Conservation (phyloP, 2,329 filamentous ascomycete species). For the Parasarocladium wereldwijsianum region DNA sequence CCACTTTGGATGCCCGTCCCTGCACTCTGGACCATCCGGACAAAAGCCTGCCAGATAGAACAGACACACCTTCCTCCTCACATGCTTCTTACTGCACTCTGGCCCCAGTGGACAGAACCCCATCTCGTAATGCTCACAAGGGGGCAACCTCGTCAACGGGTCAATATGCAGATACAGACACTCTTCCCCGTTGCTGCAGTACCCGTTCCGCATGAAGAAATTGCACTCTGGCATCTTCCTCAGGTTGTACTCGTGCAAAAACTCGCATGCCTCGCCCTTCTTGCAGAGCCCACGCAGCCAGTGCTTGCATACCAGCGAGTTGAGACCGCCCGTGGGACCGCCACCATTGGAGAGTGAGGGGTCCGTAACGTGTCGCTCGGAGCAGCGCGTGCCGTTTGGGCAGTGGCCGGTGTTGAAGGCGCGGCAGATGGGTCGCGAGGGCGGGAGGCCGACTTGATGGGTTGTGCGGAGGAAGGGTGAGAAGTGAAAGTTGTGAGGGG, state of each 20-base stretch:
- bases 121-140: slow-evolving; percentile 83
- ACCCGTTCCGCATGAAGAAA: slow-evolving; percentile 84
- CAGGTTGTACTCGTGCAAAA: slow-evolving; percentile 96
- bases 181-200: slow-evolving; percentile 93
- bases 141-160: slow-evolving; percentile 61
- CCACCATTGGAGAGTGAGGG: slow-evolving; percentile 17
- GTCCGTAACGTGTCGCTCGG: slow-evolving; percentile 56
- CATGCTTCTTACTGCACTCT: slow-evolving; percentile 75
- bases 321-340: slow-evolving; percentile 40
- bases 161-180: slow-evolving; percentile 88
- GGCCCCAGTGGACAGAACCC: slow-evolving; percentile 91
- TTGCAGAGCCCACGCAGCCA: slow-evolving; percentile 96
- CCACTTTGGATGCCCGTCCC: slow-evolving; percentile 72
- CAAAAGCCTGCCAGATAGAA: slow-evolving; percentile 94
- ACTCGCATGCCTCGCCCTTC: slow-evolving; percentile 93
- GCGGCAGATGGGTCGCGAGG: slow-evolving; percentile 69
- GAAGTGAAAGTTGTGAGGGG: slow-evolving; percentile 63
- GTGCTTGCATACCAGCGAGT: slow-evolving; percentile 92
- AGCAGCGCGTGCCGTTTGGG: slow-evolving; percentile 68
- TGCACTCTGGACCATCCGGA: slow-evolving; percentile 63
- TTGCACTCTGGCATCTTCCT: slow-evolving; percentile 98
- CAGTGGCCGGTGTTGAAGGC: slow-evolving; percentile 78
- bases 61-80: slow-evolving; percentile 63
- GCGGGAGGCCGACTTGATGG: slow-evolving; percentile 71
- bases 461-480: slow-evolving; percentile 70